These are phyloP conservation scores for Citrus medica DNA, from an alignment of 345 rosid species.

Conservation along the genomic window DNA sequence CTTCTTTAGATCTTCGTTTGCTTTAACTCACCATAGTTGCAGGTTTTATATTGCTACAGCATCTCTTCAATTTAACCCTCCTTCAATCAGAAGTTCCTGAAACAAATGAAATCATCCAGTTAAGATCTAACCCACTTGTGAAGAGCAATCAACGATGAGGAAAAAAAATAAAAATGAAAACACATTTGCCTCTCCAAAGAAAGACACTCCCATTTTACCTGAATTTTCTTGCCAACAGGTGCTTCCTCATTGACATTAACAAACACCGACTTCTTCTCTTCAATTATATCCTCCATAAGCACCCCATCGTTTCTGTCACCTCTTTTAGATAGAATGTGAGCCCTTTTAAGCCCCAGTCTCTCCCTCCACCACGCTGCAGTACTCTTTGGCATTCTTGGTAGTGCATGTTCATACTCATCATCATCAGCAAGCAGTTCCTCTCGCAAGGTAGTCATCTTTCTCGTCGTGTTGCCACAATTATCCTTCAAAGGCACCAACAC, in stretches of 20 bases:
- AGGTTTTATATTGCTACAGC: background rate
- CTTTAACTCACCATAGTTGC: background rate
- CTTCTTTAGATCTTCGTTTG: background rate
- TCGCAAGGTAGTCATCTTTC: constrained; percentile 66
- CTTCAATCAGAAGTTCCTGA: constrained; percentile 7
- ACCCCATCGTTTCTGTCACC: constrained; percentile 18
- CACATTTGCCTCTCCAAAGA: background rate
- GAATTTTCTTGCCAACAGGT: constrained; percentile 17
- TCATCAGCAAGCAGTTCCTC: constrained; percentile 57
- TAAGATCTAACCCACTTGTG: background rate
- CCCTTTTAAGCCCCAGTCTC: constrained; percentile 39
- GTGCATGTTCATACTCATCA: constrained; percentile 8
- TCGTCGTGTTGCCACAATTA: constrained; percentile 21
- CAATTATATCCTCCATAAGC: constrained; percentile 33
- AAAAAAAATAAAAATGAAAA: background rate
- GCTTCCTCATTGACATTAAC: constrained; percentile 8
- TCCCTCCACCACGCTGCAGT: constrained; percentile 54
- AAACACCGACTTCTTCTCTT: constrained; percentile 31
- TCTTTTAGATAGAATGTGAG: constrained; percentile 19
- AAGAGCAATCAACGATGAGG: background rate
- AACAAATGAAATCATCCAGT: background rate
- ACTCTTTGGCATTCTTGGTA: constrained; percentile 30
- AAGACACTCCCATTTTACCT: constrained; percentile 15
- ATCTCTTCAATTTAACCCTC: background rate
- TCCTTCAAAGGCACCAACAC: constrained; percentile 61